Conservation (phyloP, 2,329 filamentous ascomycete species). For the Emericellopsis atlantica region DNA sequence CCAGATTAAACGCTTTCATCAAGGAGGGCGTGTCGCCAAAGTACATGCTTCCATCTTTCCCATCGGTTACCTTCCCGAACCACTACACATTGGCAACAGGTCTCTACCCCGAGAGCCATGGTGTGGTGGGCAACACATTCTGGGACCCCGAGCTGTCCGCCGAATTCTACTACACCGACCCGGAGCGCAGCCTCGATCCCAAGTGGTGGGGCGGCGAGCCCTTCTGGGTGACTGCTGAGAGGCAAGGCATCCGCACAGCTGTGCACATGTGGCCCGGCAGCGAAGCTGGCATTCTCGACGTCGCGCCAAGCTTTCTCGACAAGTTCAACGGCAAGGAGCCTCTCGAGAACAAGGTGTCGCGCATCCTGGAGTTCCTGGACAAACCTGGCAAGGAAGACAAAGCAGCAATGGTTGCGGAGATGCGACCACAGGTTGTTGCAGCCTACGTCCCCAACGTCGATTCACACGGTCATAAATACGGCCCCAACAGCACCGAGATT, state of each 20-base stretch:
- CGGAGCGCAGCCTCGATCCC: slow-evolving; percentile 59
- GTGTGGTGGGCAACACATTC: slow-evolving; percentile 87
- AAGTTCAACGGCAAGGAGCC: slow-evolving; percentile 69
- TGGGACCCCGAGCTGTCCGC: slow-evolving; percentile 70
- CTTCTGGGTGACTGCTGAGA: slow-evolving; percentile 86
- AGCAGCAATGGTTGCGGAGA: slow-evolving; percentile 31
- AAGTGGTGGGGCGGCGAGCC: slow-evolving; percentile 96
- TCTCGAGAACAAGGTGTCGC: slow-evolving; percentile 61
- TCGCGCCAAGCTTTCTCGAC: slow-evolving; percentile 71
- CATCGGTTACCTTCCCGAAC: slow-evolving; percentile 92
- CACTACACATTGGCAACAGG: slow-evolving; percentile 92
- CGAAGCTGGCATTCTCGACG: slow-evolving; percentile 68
- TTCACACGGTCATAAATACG: slow-evolving; percentile 71
- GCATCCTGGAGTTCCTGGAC: slow-evolving; percentile 76
- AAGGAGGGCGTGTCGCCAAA: slow-evolving; percentile 75
- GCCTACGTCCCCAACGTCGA: slow-evolving; percentile 94
- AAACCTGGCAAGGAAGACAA: slow-evolving; percentile 56
- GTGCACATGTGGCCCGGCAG: slow-evolving; percentile 99
- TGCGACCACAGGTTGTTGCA: slow-evolving; percentile 80
- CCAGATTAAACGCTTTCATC: slow-evolving; percentile 66
- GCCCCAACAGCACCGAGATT: slow-evolving; percentile 92
- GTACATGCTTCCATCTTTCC: slow-evolving; percentile 92
- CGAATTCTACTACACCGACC: slow-evolving; percentile 82
- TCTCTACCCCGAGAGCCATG: slow-evolving; percentile 83
- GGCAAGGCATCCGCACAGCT: slow-evolving; percentile 62